Conservation (phyloP, 345 rosid genomes). For the Moricandia moricandioides region DNA sequence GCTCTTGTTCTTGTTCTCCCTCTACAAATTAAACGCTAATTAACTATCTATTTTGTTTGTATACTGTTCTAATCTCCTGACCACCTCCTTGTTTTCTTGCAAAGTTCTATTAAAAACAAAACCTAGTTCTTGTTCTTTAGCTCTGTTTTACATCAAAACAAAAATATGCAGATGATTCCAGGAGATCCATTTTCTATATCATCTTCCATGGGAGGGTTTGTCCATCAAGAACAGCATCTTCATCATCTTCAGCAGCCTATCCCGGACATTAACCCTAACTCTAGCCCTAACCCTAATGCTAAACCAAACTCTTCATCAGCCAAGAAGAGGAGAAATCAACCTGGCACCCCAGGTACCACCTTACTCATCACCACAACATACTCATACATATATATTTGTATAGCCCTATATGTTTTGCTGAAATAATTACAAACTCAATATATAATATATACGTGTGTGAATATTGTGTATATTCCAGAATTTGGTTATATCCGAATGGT, state of each 20-base stretch:
- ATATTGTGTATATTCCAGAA: neutral
- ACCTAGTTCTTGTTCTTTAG: slow-evolving; percentile 37
- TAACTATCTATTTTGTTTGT: slow-evolving; percentile 44
- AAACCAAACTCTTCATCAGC: slow-evolving; percentile 39
- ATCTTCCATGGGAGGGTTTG: slow-evolving; percentile 51
- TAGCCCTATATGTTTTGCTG: neutral
- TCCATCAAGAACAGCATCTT: slow-evolving; percentile 45
- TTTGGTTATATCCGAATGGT: neutral
- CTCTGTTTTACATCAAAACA: slow-evolving; percentile 25
- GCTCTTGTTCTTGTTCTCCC: slow-evolving; percentile 35
- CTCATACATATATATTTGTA: neutral
- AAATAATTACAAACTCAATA: neutral
- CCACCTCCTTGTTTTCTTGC: slow-evolving; percentile 43
- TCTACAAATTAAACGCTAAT: slow-evolving; percentile 40
- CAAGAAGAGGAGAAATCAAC: slow-evolving; percentile 84
- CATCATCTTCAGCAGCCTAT: slow-evolving; percentile 35
- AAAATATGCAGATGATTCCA: slow-evolving; percentile 60
- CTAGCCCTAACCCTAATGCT: slow-evolving; percentile 44
- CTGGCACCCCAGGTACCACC: slow-evolving; percentile 82
- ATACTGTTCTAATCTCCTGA: slow-evolving; percentile 41
- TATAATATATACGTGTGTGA: neutral
- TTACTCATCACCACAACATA: neutral
- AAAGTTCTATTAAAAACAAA: slow-evolving; percentile 31
- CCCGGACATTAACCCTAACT: slow-evolving; percentile 47
- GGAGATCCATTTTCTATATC: slow-evolving; percentile 62